Base-by-base conservation (phyloP, 306 rosid species). In the Sicyos edulis region DNA sequence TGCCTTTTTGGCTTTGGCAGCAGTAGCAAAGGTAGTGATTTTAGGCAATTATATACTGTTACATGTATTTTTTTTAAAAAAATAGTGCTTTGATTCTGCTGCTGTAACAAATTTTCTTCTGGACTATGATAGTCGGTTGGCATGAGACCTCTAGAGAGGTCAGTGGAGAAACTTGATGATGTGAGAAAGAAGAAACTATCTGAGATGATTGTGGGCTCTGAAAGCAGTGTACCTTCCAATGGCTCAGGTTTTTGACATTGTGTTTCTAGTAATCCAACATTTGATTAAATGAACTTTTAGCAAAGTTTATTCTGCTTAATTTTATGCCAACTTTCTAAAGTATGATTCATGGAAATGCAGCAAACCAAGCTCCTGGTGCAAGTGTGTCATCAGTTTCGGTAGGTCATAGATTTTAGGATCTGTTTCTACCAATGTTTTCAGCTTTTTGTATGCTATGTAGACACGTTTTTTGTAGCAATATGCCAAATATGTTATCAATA, bases 131-230 rank as follows among this genome's bases (percentile, higher is more conserved):
- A 95, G 99, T 85, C 67, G 63, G 99, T 95, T 80, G 99, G 99
- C 83, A 95, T 95, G 97, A 85, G 96, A 74, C 99, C 99, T 72
- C 78, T 95, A 14, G 99, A 95, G 84, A 82, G 91, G 83, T 91
- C 95, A 6, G 58, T 95, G 64, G 99, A 95, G 85, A 95, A 95
- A 82, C 97, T 95, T 74, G 99, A 95, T 83, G 99, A 95, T 72
- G 96, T 95, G 52, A 86, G 96, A 79, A 91, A 88, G 81, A 91
- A 91, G 83, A 95, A 89, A 80, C 92, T 95, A 66, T 89, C 99
- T 32, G 99, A 95, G 84, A 89, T 91, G 97, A 95, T 95, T 76
- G 16, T 87, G 11, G 96, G 99, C 73, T 81, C 95, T 76, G 97
- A 95, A 78, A 97, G 83, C 84, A 87, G 83, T 71, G 78, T 83